Base-by-base conservation (phyloP, 805 yeast species). In the Lachancea lanzarotensis region DNA sequence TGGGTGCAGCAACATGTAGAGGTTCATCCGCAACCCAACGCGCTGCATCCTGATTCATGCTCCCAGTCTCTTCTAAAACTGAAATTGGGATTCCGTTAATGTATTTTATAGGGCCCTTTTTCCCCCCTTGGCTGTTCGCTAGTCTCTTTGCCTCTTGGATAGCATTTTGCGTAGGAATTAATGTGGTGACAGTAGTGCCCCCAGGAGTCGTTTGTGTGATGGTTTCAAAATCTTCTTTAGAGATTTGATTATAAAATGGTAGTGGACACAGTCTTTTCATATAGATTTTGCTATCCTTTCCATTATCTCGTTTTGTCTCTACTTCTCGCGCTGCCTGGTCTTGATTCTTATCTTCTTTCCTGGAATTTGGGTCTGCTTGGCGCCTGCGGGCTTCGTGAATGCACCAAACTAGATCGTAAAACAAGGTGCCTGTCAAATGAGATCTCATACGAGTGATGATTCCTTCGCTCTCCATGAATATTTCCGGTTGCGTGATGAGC, bases 391-490 rank as follows among this genome's bases (percentile, higher is more conserved):
- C 96, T 59, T 90, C 97, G 64, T 90, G 97, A 39, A 90, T 83
- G 62, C 95, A 84, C 89, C 95, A 89, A 11, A 90, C 91, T 42
- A 90, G 71, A 63, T 90, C 97, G 60, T 90, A 90, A 56, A 90
- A 90, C 42, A 90, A 65, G 0, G 96, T 88, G 1, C 93, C 95
- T 0, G 96, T 84, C 53, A 90, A 71, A 64, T 90, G 97, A 0
- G 95, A 86, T 56, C 97, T 75, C 95, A 90, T 90, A 47, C 90
- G 73, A 2, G 85, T 76, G 40, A 90, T 85, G 26, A 90, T 84
- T 2, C 85, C 82, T n/a, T 78, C 80, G 10, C 79, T 74, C 46
- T 78, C 80, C 2, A 81, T 73, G 55, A 88, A 83, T 6, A 90
- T 71, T 43, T 88, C 90, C 1, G 97, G 96, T 56, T 87, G 88